Base-by-base conservation (phyloP, 2,329 filamentous ascomycete genomes). In the Lasiodiplodia citricola region DNA sequence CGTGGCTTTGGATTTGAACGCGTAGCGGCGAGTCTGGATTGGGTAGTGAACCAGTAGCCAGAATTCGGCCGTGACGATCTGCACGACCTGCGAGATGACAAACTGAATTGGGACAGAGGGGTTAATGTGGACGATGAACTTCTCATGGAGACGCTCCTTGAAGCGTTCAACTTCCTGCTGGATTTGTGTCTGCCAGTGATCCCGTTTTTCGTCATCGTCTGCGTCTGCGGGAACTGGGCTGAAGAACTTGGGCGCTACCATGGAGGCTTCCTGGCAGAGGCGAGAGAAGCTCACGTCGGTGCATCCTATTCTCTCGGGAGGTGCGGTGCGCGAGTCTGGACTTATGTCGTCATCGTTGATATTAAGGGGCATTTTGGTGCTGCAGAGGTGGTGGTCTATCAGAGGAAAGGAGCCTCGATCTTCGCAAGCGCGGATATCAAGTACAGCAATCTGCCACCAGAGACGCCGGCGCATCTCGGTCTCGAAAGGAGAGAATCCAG, bases 371-470 rank as follows among this genome's bases (percentile, higher is more conserved):
- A 83, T 73, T 18, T 60, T 66, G 14, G 56, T 86, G 71, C 85
- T 63, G 38, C 67, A 64, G 51, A 64, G 38, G 37, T n/a, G 31
- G 10, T 64, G 57, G 25, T 63, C 57, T 31, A 68, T 68, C 7
- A 64, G 38, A 25, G 67, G 67, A 31, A 68, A 68, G 25, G 67
- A 68, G 4, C 67, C 67, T 13, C 67, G 67, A 51, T 68, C 67
- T 28, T 68, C 67, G 67, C 67, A 68, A 25, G 67, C 83, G 70
- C 83, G 85, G 44, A 72, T 72, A 16, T 80, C 75, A 2, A 90
- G 80, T 21, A 88, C 82, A 37, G 88, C 75, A 16, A 91, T 83
- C 71, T 90, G 87, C 80, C 87, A 87, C 86, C 88, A 91, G 0
- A 90, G 74, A 2, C 89, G 83, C 11, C 88, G 83, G 3, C 67